These are phyloP conservation scores for Sclerospora graminicola DNA, from an alignment of 352 stramenopile species.

Conservation along the genomic window DNA sequence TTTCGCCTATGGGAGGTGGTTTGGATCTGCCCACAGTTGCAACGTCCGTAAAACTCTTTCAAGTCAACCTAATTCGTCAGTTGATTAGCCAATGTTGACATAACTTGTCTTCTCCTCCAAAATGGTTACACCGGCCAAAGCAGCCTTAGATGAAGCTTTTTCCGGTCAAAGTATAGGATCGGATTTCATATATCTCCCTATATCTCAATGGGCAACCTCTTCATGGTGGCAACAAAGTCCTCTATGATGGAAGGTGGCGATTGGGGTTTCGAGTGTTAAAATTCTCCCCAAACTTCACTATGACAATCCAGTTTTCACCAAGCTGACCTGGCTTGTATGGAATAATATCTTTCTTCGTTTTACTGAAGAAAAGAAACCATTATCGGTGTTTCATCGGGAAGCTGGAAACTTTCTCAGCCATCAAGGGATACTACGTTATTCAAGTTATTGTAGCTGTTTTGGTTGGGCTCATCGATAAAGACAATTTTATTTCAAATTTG, in stretches of 20 bases:
- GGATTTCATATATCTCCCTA: too few relatives aligned
- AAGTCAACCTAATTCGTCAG: constrained; percentile 6
- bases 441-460: too few relatives aligned
- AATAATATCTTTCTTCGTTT: constrained; percentile 1
- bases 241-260: background rate
- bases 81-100: constrained; percentile 1
- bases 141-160: background rate
- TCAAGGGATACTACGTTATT: too few relatives aligned
- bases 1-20: background rate
- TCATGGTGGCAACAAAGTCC: background rate
- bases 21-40: too few relatives aligned
- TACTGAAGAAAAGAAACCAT: background rate
- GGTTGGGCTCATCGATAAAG: too few relatives aligned
- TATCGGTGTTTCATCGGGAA: background rate
- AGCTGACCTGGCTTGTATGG: background rate
- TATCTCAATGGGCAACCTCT: too few relatives aligned
- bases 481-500: too few relatives aligned
- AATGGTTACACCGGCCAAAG: background rate
- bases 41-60: background rate
- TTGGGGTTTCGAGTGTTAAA: constrained; percentile 1
- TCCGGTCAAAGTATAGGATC: background rate
- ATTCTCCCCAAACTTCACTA: background rate
- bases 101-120: background rate
- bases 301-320: background rate
- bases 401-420: too few relatives aligned